Evolutionary conservation across 768 basidiomycete genomes (phyloP).

Genomic region (Xerocomus potaroensis): DNA sequence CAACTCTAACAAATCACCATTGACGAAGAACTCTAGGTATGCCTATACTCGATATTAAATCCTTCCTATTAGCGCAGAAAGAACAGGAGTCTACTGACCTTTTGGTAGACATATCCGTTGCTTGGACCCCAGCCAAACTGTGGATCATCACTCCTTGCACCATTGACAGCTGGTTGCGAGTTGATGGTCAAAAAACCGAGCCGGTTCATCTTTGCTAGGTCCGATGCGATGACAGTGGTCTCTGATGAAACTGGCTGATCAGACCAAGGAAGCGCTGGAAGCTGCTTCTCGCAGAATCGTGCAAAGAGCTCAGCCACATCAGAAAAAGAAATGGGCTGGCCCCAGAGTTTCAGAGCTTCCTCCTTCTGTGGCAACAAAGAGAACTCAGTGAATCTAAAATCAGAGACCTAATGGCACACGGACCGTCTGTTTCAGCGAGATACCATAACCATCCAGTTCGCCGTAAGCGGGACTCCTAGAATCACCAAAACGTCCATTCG

Average conservation of each 20-base stretch:
- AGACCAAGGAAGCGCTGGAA: conserved; percentile 90
- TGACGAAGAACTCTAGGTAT: conserved; percentile 94
- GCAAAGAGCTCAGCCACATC: conserved; percentile 77
- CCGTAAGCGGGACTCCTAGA: conserved; percentile 97
- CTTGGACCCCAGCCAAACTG: conserved; percentile 91
- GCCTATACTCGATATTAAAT: conserved; percentile 48
- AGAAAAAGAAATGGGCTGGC: conserved; percentile 58
- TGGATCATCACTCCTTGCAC: conserved; percentile 78
- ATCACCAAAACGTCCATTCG: conserved; percentile 98
- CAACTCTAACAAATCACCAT: conserved; percentile 63
- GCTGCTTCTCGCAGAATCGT: conserved; percentile 71
- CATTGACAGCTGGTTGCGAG: conserved; percentile 94
- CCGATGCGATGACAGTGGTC: conserved; percentile 72
- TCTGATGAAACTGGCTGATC: conserved; percentile 84
- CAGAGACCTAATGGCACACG: conserved; percentile 16
- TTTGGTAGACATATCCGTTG: conserved; percentile 95
- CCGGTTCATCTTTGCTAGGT: conserved; percentile 82
- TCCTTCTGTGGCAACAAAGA: conserved; percentile 60
- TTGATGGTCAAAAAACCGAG: conserved; percentile 96
- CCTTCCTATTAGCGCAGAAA: neutral
- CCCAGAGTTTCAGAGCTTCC: conserved; percentile 87
- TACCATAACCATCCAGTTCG: conserved; percentile 94
- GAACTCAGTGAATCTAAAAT: conserved; percentile 6
- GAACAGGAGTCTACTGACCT: conserved; percentile 43
- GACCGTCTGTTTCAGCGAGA: conserved; percentile 87